Evolutionary conservation across 2,329 filamentous ascomycete species (phyloP).

Genomic region (Epicoccum nigrum): DNA sequence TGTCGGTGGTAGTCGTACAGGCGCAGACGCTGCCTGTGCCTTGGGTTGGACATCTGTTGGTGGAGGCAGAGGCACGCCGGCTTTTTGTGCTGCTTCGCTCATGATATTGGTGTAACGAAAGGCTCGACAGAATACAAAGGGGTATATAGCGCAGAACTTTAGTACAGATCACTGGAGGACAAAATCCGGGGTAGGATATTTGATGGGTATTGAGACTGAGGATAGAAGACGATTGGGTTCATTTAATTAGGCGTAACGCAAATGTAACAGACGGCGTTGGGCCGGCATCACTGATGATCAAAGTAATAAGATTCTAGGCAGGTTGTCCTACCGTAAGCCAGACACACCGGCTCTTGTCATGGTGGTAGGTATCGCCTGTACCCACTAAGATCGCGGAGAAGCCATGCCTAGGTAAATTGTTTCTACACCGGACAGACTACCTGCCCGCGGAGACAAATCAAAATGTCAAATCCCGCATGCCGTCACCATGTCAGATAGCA

Average conservation of each 20-base stretch:
- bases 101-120: slow-evolving; percentile 26
- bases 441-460: slow-evolving; percentile 6
- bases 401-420: slow-evolving; percentile 12
- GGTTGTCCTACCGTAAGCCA: slow-evolving; percentile 5
- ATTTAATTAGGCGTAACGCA: slow-evolving; percentile 8
- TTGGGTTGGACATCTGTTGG: slow-evolving; percentile 26
- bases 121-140: not conserved
- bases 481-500: slow-evolving; percentile 24
- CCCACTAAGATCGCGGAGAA: slow-evolving; percentile 22
- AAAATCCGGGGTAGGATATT: not conserved
- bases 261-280: slow-evolving; percentile 2
- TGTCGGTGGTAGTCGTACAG: slow-evolving; percentile 39
- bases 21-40: slow-evolving; percentile 21
- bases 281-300: slow-evolving; percentile 1
- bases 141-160: slow-evolving; percentile 7
- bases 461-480: slow-evolving; percentile 22
- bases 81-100: slow-evolving; percentile 23
- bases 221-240: not conserved
- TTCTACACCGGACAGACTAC: slow-evolving; percentile 8
- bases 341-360: slow-evolving; percentile 19
- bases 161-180: not conserved
- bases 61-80: slow-evolving; percentile 24
- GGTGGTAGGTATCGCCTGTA: slow-evolving; percentile 12
- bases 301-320: slow-evolving; percentile 3
- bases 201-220: not conserved